These are phyloP conservation scores for Aegilops umbellulata DNA, from an alignment of 176 grass and related monocot genomes.

Conservation along the genomic window DNA sequence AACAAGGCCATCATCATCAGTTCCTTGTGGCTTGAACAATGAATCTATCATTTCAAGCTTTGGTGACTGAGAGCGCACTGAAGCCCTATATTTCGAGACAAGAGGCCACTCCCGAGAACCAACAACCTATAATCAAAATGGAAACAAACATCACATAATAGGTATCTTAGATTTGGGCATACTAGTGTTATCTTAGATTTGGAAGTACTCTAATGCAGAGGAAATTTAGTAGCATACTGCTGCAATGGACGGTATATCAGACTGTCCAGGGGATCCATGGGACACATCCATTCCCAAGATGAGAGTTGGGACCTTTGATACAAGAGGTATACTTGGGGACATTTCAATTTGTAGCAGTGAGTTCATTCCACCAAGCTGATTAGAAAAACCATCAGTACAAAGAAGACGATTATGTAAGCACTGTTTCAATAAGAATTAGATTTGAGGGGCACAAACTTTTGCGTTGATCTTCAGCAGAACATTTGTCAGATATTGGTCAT, in stretches of 20 bases:
- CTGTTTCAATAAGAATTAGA: background rate
- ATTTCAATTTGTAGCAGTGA: slow-evolving; percentile 66
- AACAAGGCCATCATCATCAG: slow-evolving; percentile 67
- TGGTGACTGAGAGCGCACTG: slow-evolving; percentile 73
- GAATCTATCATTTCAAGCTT: slow-evolving; percentile 93
- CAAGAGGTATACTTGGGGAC: slow-evolving; percentile 48
- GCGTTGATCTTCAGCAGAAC: slow-evolving; percentile 89
- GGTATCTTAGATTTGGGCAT: background rate
- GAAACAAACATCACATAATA: background rate
- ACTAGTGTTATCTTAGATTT: background rate
- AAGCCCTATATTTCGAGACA: slow-evolving; percentile 85
- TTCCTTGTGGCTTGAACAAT: slow-evolving; percentile 61
- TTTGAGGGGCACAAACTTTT: slow-evolving; percentile 40
- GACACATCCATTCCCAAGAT: slow-evolving; percentile 90
- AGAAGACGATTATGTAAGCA: background rate
- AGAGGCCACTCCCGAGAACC: slow-evolving; percentile 88
- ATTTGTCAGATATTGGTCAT: slow-evolving; percentile 93
- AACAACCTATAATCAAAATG: slow-evolving; percentile 58
- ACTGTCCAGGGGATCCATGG: slow-evolving; percentile 83
- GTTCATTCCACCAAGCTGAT: slow-evolving; percentile 85
- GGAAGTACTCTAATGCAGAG: background rate
- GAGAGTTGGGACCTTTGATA: slow-evolving; percentile 69
- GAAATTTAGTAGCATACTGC: slow-evolving; percentile 44
- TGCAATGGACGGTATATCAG: slow-evolving; percentile 81
- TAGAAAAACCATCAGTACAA: background rate